Conservation (phyloP, 2,329 filamentous ascomycete species). For the Cephalotrichum gorgonifer region DNA sequence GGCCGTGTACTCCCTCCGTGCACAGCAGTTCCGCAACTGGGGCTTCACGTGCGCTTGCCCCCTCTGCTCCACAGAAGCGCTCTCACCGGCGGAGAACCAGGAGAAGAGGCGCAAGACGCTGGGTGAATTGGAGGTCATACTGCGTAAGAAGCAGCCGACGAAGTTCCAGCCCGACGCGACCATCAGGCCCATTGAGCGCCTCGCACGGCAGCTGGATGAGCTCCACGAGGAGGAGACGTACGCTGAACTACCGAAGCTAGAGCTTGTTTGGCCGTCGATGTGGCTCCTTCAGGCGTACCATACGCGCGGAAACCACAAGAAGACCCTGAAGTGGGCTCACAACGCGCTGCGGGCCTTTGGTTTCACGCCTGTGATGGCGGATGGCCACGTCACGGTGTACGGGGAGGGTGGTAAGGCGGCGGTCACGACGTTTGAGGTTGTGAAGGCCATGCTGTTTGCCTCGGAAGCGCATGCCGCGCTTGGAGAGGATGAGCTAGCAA, state of each 20-base stretch:
- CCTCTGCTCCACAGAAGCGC: constrained; percentile 22
- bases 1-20: constrained; percentile 15
- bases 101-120: constrained; percentile 14
- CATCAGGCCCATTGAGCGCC: constrained; percentile 19
- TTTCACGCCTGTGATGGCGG: constrained; percentile 12
- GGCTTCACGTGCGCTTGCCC: constrained; percentile 28
- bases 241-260: constrained; percentile 18
- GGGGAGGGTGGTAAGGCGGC: constrained; percentile 5
- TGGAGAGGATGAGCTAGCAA: constrained; percentile 15
- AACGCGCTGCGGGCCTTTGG: constrained; percentile 23
- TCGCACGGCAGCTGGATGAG: constrained; percentile 19
- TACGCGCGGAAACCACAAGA: constrained; percentile 19
- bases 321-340: constrained; percentile 18
- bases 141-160: constrained; percentile 12
- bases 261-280: constrained; percentile 23
- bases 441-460: constrained; percentile 18
- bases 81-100: constrained; percentile 9
- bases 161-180: constrained; percentile 17
- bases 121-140: constrained; percentile 11
- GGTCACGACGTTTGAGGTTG: constrained; percentile 23
- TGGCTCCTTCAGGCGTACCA: constrained; percentile 22
- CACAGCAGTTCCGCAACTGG: constrained; percentile 21
- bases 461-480: constrained; percentile 18
- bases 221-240: constrained; percentile 21
- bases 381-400: constrained; percentile 12